These are phyloP conservation scores for Geotrichum aggregatum DNA, from an alignment of 1,139 yeast species.

Conservation along the genomic window DNA sequence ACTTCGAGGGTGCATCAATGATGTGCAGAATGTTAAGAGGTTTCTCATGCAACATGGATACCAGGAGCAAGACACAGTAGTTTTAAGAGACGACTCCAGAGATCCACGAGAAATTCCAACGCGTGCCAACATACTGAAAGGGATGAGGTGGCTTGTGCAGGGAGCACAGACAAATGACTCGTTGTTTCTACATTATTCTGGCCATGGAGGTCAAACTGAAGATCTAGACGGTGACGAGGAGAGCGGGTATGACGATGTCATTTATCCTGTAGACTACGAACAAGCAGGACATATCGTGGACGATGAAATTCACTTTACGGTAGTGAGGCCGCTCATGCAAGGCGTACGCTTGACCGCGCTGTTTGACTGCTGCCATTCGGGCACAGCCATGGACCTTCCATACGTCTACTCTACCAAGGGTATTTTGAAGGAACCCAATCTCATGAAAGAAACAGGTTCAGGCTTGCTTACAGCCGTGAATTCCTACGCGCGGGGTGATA, in stretches of 20 bases:
- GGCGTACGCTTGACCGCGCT: constrained; percentile 87
- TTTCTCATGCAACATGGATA: constrained; percentile 58
- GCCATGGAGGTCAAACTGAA: constrained; percentile 84
- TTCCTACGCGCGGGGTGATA: constrained; percentile 70
- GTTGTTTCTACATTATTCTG: constrained; percentile 75
- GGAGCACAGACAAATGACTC: constrained; percentile 76
- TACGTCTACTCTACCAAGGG: constrained; percentile 89
- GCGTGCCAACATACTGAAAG: constrained; percentile 69
- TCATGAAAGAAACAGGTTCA: constrained; percentile 77
- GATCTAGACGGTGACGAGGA: constrained; percentile 89
- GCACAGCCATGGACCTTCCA: constrained; percentile 85
- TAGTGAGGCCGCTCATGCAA: constrained; percentile 72
- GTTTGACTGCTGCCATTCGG: constrained; percentile 92
- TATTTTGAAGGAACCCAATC: constrained; percentile 79
- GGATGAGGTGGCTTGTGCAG: constrained; percentile 85
- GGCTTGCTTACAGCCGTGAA: constrained; percentile 69
- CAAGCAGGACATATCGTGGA: constrained; percentile 70
- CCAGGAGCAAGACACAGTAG: constrained; percentile 70
- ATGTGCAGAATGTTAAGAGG: constrained; percentile 39
- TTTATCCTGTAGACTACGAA: constrained; percentile 86
- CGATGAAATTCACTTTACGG: constrained; percentile 75
- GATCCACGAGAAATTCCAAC: constrained; percentile 69
- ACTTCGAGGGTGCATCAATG: constrained; percentile 81
- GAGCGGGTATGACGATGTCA: constrained; percentile 83
- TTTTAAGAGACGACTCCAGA: constrained; percentile 70